phyloP scores from a whole-genome alignment of 2,329 filamentous ascomycete genomes.

The Dactylonectria estremocensis region DNA sequence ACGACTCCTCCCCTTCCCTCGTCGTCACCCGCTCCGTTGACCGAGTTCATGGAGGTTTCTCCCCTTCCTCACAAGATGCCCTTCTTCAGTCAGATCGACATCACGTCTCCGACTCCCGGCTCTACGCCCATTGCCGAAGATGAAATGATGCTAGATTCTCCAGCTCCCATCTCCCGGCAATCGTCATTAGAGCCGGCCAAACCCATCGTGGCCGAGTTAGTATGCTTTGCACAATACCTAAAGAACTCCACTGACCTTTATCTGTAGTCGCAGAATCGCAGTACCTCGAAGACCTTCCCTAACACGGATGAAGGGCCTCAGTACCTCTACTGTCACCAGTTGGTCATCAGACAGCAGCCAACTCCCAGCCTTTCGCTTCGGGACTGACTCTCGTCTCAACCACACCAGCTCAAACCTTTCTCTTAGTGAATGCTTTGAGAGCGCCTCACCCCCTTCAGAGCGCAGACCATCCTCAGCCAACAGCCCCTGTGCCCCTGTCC shows the following conservation, averaged over 20 bases:
- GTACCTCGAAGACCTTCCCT: constrained; percentile 82
- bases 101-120: constrained; percentile 81
- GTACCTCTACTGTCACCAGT: constrained; percentile 75
- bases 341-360: constrained; percentile 75
- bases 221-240: constrained; percentile 44
- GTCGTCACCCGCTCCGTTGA: constrained; percentile 81
- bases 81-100: constrained; percentile 75
- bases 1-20: constrained; percentile 88
- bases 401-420: constrained; percentile 66
- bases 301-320: constrained; percentile 81
- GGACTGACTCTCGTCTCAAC: constrained; percentile 54
- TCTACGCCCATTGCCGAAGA: constrained; percentile 61
- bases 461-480: constrained; percentile 73
- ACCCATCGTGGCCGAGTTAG: constrained; percentile 68
- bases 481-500: constrained; percentile 69
- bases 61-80: constrained; percentile 90
- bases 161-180: constrained; percentile 64
- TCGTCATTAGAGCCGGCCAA: constrained; percentile 65
- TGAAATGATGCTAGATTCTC: constrained; percentile 71
- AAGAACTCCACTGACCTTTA: constrained; percentile 41
- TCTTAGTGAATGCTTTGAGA: constrained; percentile 84
- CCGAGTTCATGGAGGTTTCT: constrained; percentile 93
- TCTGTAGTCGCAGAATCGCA: constrained; percentile 74
- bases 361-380: constrained; percentile 83
- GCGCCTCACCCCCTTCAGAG: constrained; percentile 81